A percentile compares a stretch with the other conserved stretches of the same genome.
Conservation (phyloP, 2,329 filamentous ascomycete genomes). For the Trichoderma asperellum region DNA sequence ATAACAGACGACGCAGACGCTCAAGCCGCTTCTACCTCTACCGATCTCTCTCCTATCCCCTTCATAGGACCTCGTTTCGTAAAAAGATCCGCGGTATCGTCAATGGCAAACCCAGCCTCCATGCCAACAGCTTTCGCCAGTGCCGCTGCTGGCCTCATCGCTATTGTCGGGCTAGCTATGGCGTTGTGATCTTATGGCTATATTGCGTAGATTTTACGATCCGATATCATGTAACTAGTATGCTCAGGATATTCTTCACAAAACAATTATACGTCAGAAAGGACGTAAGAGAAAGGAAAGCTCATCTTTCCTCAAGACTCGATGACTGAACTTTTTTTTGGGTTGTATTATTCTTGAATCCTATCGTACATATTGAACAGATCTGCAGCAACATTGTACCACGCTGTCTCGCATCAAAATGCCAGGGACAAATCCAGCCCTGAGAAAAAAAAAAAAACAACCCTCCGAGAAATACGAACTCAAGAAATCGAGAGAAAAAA, state of each 20-base stretch:
- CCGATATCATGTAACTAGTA: not conserved
- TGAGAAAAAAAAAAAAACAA: conserved; percentile 8
- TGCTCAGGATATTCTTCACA: not conserved
- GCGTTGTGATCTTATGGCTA: conserved; percentile 26
- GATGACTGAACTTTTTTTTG: conserved; percentile 24
- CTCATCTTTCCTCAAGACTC: not conserved
- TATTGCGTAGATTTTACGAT: not conserved
- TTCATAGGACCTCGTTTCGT: conserved; percentile 13
- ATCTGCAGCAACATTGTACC: conserved; percentile 29
- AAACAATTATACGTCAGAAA: not conserved
- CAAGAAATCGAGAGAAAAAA: not conserved
- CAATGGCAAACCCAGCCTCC: conserved; percentile 34
- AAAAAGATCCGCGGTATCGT: not conserved
- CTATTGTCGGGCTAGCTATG: conserved; percentile 33
- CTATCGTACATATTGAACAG: conserved; percentile 31
- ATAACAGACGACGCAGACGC: not conserved
- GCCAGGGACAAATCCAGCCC: conserved; percentile 22
- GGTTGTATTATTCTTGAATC: conserved; percentile 24
- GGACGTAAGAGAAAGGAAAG: not conserved
- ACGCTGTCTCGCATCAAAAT: conserved; percentile 33
- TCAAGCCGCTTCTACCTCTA: not conserved
- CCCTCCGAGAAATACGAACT: conserved; percentile 23
- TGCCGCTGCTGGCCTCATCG: conserved; percentile 33
- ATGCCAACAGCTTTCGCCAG: conserved; percentile 33
- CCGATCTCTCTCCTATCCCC: not conserved